Percentiles rank a stretch among this genome's conserved stretches.
Evolutionary conservation across 2,329 filamentous ascomycete genomes (phyloP).

Genomic region (Thermomyces lanuginosus): DNA sequence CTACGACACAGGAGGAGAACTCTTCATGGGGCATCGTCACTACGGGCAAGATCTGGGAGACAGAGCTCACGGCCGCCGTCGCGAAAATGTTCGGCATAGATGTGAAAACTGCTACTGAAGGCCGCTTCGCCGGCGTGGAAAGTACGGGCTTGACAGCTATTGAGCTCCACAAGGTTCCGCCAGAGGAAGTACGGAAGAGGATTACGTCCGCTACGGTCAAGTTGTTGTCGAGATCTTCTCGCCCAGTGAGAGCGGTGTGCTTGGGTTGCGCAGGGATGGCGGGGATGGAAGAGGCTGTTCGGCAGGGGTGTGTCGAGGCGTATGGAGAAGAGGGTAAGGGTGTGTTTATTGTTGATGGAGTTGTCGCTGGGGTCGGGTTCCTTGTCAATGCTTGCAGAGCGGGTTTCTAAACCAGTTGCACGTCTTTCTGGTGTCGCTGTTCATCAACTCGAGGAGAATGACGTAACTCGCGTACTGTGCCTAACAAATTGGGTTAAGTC

Average conservation of each 20-base stretch:
- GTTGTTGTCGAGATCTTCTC: conserved; percentile 36
- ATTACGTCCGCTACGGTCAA: conserved; percentile 54
- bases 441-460: too few species aligned
- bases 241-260: conserved; percentile 51
- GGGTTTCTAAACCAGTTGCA: conserved; percentile 13
- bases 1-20: conserved; percentile 24
- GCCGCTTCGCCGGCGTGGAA: conserved; percentile 60
- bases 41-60: conserved; percentile 71
- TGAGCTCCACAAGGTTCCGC: conserved; percentile 56
- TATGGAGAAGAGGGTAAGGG: conserved; percentile 44
- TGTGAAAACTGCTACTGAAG: conserved; percentile 4
- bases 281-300: conserved; percentile 62
- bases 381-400: conserved; percentile 22
- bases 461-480: too few species aligned
- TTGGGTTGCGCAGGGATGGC: conserved; percentile 88
- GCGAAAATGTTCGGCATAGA: conserved; percentile 36
- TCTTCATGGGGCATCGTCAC: conserved; percentile 77
- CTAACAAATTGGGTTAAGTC: too few species aligned
- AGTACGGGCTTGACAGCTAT: conserved; percentile 67
- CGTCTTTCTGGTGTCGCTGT: too few species aligned
- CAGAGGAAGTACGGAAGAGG: conserved; percentile 45
- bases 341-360: conserved; percentile 61
- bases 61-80: conserved; percentile 52
- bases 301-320: conserved; percentile 48
- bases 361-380: conserved; percentile 22